Evolutionary conservation across 192 early-diverging fungal genomes (phyloP).

Genomic region (Thoreauomyces humboldtii): DNA sequence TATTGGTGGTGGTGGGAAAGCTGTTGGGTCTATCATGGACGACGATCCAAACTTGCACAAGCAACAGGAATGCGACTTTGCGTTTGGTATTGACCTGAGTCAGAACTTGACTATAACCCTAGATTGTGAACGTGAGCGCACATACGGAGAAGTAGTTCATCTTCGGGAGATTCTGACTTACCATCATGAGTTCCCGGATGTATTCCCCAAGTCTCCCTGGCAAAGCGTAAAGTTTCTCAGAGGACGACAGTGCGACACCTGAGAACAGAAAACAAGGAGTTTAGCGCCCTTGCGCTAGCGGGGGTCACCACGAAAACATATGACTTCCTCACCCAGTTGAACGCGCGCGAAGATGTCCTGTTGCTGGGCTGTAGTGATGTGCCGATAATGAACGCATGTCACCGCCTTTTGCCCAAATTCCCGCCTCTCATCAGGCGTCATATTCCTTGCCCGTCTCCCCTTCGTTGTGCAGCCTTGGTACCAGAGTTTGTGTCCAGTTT

Average conservation of each 20-base stretch:
- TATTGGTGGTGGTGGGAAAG: too few species aligned
- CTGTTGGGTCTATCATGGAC: neutral
- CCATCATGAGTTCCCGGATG: slow-evolving; percentile 1
- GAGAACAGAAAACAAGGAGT: neutral
- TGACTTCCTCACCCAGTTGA: slow-evolving; percentile 12
- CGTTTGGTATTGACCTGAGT: slow-evolving; percentile 8
- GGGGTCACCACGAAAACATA: too few species aligned
- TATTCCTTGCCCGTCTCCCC: neutral
- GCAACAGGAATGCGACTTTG: neutral
- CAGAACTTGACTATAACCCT: too few species aligned
- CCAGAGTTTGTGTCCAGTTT: too few species aligned
- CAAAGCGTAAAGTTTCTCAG: slow-evolving; percentile 20
- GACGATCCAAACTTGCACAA: slow-evolving; percentile 5
- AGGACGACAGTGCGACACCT: slow-evolving; percentile 18
- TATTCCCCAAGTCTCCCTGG: slow-evolving; percentile 1
- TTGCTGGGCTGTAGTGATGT: slow-evolving; percentile 12
- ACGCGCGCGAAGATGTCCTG: slow-evolving; percentile 26
- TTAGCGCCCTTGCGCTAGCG: too few species aligned
- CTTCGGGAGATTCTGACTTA: too few species aligned
- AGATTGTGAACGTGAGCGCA: too few species aligned
- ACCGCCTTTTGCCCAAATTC: slow-evolving; percentile 13
- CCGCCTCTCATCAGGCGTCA: slow-evolving; percentile 1
- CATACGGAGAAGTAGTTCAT: too few species aligned
- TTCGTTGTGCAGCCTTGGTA: too few species aligned
- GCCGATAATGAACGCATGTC: slow-evolving; percentile 21